Conservation (phyloP, 257 asterid species). For the Solanum pimpinellifolium region DNA sequence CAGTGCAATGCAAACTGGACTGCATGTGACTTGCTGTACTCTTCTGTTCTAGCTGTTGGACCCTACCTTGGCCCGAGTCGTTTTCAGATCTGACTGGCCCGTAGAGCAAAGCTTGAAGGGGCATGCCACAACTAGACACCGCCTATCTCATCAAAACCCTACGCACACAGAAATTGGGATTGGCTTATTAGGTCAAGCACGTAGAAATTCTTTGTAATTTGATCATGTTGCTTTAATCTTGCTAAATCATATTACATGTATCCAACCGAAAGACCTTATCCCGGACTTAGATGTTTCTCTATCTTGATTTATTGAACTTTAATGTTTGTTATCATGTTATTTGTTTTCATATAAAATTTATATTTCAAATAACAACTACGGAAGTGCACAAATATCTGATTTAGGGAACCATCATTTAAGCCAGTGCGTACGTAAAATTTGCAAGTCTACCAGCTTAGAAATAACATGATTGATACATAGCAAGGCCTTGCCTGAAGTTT, state of each 20-base stretch:
- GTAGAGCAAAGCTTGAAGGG: not conserved
- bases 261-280: not conserved
- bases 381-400: not conserved
- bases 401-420: not conserved
- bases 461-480: not conserved
- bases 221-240: not conserved
- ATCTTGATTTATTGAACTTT: not conserved
- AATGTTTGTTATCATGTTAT: not conserved
- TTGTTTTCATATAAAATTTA: not conserved
- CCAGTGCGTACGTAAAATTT: not conserved
- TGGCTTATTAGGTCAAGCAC: not conserved
- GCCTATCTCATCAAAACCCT: not conserved
- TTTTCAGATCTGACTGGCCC: not conserved
- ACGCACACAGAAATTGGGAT: not conserved
- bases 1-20: not conserved
- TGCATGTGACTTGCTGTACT: not conserved
- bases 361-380: not conserved
- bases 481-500: not conserved
- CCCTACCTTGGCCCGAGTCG: not conserved
- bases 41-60: not conserved
- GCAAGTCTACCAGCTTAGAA: not conserved
- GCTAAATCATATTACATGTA: not conserved
- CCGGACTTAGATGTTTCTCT: not conserved
- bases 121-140: not conserved
- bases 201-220: not conserved